Evolutionary conservation across 805 yeast species (phyloP).

Genomic region (Pichia paraexigua): DNA sequence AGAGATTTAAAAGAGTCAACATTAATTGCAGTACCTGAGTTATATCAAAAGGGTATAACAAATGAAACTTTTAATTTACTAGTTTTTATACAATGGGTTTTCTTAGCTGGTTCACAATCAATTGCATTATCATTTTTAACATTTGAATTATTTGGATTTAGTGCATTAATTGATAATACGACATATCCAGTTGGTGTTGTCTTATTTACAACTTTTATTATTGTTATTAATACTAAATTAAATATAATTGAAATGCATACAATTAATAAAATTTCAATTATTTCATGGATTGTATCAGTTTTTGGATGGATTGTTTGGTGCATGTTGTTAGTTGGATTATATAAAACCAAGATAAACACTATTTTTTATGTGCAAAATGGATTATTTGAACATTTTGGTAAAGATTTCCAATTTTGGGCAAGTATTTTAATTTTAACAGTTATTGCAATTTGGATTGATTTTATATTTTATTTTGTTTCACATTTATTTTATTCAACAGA

Average conservation of each 20-base stretch:
- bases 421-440: slow-evolving; percentile 47
- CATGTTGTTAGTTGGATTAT: slow-evolving; percentile 63
- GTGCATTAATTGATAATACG: slow-evolving; percentile 62
- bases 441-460: slow-evolving; percentile 60
- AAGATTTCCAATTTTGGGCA: slow-evolving; percentile 84
- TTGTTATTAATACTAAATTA: slow-evolving; percentile 68
- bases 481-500: slow-evolving; percentile 58
- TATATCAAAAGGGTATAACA: slow-evolving; percentile 69
- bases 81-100: slow-evolving; percentile 71
- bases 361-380: slow-evolving; percentile 71
- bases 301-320: slow-evolving; percentile 88
- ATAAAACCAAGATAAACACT: slow-evolving; percentile 41
- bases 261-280: slow-evolving; percentile 58
- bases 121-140: slow-evolving; percentile 61
- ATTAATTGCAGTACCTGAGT: slow-evolving; percentile 82
- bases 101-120: slow-evolving; percentile 66
- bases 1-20: slow-evolving; percentile 86
- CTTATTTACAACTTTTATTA: slow-evolving; percentile 62
- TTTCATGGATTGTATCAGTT: slow-evolving; percentile 60
- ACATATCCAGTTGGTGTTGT: slow-evolving; percentile 77
- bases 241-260: slow-evolving; percentile 76
- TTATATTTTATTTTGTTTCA: slow-evolving; percentile 50
- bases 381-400: slow-evolving; percentile 63
- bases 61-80: slow-evolving; percentile 66
- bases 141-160: slow-evolving; percentile 62